These are phyloP conservation scores for Epithemia pelagica DNA, from an alignment of 108 stramenopile genomes.

Conservation along the genomic window DNA sequence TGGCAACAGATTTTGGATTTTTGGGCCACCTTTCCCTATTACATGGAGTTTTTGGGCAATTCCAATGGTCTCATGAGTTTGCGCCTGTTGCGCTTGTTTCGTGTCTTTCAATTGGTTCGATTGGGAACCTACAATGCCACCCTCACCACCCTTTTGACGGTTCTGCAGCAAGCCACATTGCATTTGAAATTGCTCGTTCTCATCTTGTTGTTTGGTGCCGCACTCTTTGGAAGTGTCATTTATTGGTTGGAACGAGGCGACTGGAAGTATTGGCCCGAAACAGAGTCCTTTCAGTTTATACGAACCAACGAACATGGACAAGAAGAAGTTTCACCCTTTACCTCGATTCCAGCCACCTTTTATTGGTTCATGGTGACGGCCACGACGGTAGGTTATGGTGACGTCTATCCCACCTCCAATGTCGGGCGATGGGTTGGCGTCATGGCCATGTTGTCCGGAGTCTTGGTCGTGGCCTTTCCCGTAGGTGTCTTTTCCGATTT, in stretches of 20 bases:
- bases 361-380: constrained; percentile 81
- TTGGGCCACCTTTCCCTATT: constrained; percentile 58
- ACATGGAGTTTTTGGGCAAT: constrained; percentile 29
- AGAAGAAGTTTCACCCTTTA: constrained; percentile 58
- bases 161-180: constrained; percentile 28
- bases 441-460: constrained; percentile 54
- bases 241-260: constrained; percentile 63
- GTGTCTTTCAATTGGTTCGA: constrained; percentile 61
- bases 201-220: constrained; percentile 49
- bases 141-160: constrained; percentile 39
- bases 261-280: constrained; percentile 52
- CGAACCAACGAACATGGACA: constrained; percentile 35
- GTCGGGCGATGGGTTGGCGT: constrained; percentile 41
- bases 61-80: constrained; percentile 37
- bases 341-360: constrained; percentile 47
- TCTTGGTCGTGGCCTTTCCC: constrained; percentile 76
- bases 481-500: constrained; percentile 65
- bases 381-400: constrained; percentile 66
- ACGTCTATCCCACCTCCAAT: constrained; percentile 41
- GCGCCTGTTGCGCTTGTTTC: constrained; percentile 46
- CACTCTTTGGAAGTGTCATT: constrained; percentile 58
- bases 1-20: constrained; percentile 38
- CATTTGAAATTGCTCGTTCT: constrained; percentile 42
- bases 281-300: constrained; percentile 36
- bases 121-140: constrained; percentile 58